Evolutionary conservation across 2,329 filamentous ascomycete genomes (phyloP), one percentile per base, ranked within the genome.

Genomic region (Paraconiothyrium sp.): DNA sequence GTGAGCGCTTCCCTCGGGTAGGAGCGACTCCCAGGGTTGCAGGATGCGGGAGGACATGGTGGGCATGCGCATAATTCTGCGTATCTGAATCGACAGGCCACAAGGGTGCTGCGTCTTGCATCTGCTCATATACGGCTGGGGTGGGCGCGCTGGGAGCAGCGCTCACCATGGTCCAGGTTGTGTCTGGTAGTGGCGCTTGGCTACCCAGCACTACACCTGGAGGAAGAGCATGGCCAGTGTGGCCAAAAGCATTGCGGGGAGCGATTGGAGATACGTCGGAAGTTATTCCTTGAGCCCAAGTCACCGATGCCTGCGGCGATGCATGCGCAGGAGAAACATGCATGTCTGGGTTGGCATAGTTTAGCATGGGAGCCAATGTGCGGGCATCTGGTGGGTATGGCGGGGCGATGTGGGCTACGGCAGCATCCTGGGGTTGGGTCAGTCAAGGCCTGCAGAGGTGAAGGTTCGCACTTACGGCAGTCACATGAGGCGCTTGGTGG

Each of bases 361-460:
- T 70, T 27, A 71, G 58, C 39, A 72, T 61, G 30, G 72, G 61
- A 20, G 67, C 72, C 37, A 64, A 62, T 50, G 60, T 67, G 35
- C 64, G 67, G 37, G 61, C 61, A 59, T 68, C 65, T 55, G 64
- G 65, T 51, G 67, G 54, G 54, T 69, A 73, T 52, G 68, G 66
- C 64, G 72, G 67, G 61, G 71, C 67, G 64, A 48, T 63, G 22
- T 67, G 57, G 54, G 66, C 62, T 47, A 67, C 60, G 63, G 69
- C 61, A 60, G 61, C 63, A 43, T 68, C 67, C 71, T 72, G 35
- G 58, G 54, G 47, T 54, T 54, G 39, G 55, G 48, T 74, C 66
- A 75, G 71, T 52, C 66, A 57, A 56, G 54, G 37, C 57, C 43
- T 60, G 44, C 54, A 22, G 48, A 55, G 55, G 61, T 57, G 54